Conservation (phyloP, 768 basidiomycete genomes). For the Naematelia aurantialba region DNA sequence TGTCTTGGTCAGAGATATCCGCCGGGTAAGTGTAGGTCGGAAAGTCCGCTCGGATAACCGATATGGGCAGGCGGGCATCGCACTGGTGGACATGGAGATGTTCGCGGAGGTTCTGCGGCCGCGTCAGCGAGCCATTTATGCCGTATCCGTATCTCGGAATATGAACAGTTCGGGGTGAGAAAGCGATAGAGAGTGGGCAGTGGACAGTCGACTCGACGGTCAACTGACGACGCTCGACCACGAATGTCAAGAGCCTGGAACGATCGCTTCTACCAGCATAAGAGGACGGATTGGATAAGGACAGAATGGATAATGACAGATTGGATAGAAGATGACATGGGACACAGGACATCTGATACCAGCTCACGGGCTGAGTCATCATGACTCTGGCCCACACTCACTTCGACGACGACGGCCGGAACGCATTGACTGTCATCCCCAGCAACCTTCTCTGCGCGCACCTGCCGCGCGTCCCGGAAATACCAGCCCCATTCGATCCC, state of each 20-base stretch:
- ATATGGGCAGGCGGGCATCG: conserved; percentile 13
- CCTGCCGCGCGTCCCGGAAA: conserved; percentile 6
- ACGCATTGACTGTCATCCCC: conserved; percentile 20
- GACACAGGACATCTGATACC: not conserved
- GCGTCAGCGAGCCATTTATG: not conserved
- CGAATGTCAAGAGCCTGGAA: no score
- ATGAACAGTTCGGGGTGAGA: no score
- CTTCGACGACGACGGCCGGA: conserved; percentile 23
- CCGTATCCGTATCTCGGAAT: no score
- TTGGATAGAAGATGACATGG: not conserved
- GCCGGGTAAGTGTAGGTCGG: conserved; percentile 22
- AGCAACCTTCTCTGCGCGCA: not conserved
- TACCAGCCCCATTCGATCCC: conserved; percentile 32
- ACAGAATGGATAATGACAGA: no score
- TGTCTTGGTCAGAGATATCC: conserved; percentile 17
- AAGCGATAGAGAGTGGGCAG: no score
- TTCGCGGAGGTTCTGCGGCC: conserved; percentile 27
- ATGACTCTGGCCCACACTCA: no score
- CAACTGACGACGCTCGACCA: no score
- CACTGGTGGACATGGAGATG: conserved; percentile 29
- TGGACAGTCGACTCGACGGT: no score
- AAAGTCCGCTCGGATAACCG: conserved; percentile 13
- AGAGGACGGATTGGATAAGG: no score
- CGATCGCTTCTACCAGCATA: no score
- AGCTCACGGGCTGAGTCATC: not conserved